These are phyloP conservation scores for Apiospora saccharicola DNA, from an alignment of 2,329 filamentous ascomycete species.

Conservation along the genomic window DNA sequence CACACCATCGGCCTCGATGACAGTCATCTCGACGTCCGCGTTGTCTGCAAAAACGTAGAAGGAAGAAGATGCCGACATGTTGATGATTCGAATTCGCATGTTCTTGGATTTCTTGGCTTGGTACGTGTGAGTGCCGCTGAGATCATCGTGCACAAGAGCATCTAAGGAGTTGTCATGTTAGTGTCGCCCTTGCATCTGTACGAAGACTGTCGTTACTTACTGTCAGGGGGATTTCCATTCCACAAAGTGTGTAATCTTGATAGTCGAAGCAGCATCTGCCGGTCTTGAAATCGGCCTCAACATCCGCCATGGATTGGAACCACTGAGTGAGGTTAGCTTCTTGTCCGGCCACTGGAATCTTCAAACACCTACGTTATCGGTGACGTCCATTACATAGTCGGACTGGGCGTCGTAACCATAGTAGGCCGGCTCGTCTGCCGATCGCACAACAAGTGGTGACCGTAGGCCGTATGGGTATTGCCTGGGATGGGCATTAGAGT, in stretches of 20 bases:
- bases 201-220: not conserved
- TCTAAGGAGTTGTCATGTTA: not conserved
- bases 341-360: not conserved
- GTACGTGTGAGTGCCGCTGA: conserved; percentile 19
- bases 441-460: conserved; percentile 23
- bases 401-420: conserved; percentile 18
- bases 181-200: not conserved
- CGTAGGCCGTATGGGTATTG: conserved; percentile 23
- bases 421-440: conserved; percentile 9
- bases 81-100: conserved; percentile 24
- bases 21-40: conserved; percentile 14
- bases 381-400: conserved; percentile 21
- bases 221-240: conserved; percentile 24
- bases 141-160: conserved; percentile 21
- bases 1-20: conserved; percentile 24
- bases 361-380: conserved; percentile 5
- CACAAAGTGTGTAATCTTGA: not conserved
- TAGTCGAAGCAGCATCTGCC: conserved; percentile 22
- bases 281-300: conserved; percentile 22
- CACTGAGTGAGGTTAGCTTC: not conserved
- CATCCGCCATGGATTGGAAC: conserved; percentile 14
- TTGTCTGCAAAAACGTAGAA: conserved; percentile 23
- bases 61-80: conserved; percentile 21
- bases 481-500: not conserved
- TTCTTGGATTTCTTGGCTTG: not conserved